Conservation (phyloP, 148 eudicot genomes). For the Rhododendron henanense region DNA sequence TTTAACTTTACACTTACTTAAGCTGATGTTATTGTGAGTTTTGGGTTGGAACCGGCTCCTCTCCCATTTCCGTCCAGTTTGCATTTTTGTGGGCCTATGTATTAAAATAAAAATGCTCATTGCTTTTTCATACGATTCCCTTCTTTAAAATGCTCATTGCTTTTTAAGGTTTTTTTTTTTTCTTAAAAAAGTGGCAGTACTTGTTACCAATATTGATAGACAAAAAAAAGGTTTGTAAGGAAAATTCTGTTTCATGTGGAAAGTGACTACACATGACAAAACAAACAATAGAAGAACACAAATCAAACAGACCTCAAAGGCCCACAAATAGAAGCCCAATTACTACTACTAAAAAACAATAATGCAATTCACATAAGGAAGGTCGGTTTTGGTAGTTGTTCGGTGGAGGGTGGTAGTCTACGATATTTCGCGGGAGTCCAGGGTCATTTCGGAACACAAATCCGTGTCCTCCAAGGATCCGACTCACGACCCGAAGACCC, state of each 20-base stretch:
- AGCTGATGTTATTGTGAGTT: too few species aligned
- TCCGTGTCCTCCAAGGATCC: slow-evolving; percentile 8
- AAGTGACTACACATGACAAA: background rate
- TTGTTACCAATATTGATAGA: background rate
- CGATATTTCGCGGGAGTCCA: slow-evolving; percentile 15
- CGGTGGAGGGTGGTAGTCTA: slow-evolving; percentile 3
- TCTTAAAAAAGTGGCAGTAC: too few species aligned
- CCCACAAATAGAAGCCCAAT: background rate
- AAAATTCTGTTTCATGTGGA: background rate
- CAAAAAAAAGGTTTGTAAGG: background rate
- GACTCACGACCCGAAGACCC: slow-evolving; percentile 1
- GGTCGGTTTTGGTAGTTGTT: background rate
- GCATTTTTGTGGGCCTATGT: too few species aligned
- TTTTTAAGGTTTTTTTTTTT: too few species aligned
- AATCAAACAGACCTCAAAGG: background rate
- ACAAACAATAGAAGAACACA: background rate
- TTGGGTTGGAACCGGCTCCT: too few species aligned
- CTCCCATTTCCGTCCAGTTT: too few species aligned
- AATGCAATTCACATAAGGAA: background rate
- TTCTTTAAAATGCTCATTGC: too few species aligned
- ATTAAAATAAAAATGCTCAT: background rate
- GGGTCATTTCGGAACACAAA: background rate
- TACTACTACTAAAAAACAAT: background rate
- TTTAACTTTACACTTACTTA: too few species aligned
- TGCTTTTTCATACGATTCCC: background rate